Conservation (phyloP, 2,329 filamentous ascomycete species). For the Aspergillus alliaceus region DNA sequence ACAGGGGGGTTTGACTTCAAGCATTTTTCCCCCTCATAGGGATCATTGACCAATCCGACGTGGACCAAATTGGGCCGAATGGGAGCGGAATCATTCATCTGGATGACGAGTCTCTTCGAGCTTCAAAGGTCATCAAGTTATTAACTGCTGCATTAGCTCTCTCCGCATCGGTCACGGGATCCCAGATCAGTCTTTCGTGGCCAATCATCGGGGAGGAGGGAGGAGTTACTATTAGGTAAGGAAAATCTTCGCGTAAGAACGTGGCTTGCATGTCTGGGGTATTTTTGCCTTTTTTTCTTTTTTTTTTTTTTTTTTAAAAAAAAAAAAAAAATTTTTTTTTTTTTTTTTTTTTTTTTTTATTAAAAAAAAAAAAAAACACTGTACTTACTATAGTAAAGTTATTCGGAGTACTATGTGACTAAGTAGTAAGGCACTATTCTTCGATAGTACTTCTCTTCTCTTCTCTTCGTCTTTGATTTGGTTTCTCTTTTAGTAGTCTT, state of each 20-base stretch:
- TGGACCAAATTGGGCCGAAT: neutral
- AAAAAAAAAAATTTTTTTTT: too few species aligned
- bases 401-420: too few species aligned
- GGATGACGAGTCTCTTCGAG: neutral
- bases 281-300: neutral
- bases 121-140: neutral
- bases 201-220: neutral
- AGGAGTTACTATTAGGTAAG: constrained; percentile 20
- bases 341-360: too few species aligned
- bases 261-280: constrained; percentile 5
- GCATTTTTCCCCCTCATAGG: neutral
- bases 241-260: constrained; percentile 1
- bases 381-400: too few species aligned
- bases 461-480: neutral
- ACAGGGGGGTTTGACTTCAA: neutral
- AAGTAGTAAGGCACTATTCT: too few species aligned
- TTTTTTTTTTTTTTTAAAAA: neutral
- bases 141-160: neutral
- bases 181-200: neutral
- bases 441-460: neutral
- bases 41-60: neutral
- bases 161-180: constrained; percentile 10
- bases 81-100: neutral
- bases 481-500: too few species aligned
- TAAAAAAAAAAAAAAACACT: too few species aligned